A percentile compares a stretch with the other conserved stretches of the same genome.
Conservation (phyloP, 257 asterid genomes). For the Echium plantagineum region DNA sequence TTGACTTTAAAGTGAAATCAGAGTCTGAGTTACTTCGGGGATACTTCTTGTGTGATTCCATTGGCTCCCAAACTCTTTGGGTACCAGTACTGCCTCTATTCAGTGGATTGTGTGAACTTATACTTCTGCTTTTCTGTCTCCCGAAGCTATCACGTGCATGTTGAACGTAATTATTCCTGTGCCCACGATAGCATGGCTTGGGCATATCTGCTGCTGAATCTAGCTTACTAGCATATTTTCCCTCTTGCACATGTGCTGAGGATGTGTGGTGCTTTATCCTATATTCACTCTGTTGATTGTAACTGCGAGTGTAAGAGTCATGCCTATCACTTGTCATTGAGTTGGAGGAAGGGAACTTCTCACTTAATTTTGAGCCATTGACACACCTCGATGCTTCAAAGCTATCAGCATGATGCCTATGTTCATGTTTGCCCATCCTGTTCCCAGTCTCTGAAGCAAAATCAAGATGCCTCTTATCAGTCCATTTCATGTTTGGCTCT, state of each 20-base stretch:
- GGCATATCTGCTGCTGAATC: slow-evolving; percentile 46
- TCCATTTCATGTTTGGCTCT: slow-evolving; percentile 45
- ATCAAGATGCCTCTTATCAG: slow-evolving; percentile 41
- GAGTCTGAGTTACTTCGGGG: slow-evolving; percentile 55
- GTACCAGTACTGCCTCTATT: slow-evolving; percentile 24
- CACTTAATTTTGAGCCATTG: slow-evolving; percentile 35
- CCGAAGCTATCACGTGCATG: slow-evolving; percentile 36
- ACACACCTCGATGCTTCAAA: slow-evolving; percentile 38
- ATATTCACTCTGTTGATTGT: slow-evolving; percentile 49
- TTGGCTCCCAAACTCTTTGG: slow-evolving; percentile 96
- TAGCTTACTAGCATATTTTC: slow-evolving; percentile 31
- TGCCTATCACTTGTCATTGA: slow-evolving; percentile 39
- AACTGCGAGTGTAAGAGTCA: slow-evolving; percentile 51
- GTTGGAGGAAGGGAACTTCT: slow-evolving; percentile 39
- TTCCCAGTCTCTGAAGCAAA: slow-evolving; percentile 36
- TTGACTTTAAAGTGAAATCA: slow-evolving; percentile 51
- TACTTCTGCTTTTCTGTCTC: slow-evolving; percentile 48
- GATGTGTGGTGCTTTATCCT: slow-evolving; percentile 47
- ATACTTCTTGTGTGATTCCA: slow-evolving; percentile 68
- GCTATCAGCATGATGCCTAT: slow-evolving; percentile 45
- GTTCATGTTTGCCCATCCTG: slow-evolving; percentile 36
- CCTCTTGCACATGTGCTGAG: slow-evolving; percentile 31
- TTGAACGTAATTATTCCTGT: slow-evolving; percentile 37
- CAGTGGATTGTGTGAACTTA: slow-evolving; percentile 25
- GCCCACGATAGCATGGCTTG: slow-evolving; percentile 53